Evolutionary conservation across 1,284 basidiomycete genomes (phyloP).

Genomic region (Irpex lacteus): DNA sequence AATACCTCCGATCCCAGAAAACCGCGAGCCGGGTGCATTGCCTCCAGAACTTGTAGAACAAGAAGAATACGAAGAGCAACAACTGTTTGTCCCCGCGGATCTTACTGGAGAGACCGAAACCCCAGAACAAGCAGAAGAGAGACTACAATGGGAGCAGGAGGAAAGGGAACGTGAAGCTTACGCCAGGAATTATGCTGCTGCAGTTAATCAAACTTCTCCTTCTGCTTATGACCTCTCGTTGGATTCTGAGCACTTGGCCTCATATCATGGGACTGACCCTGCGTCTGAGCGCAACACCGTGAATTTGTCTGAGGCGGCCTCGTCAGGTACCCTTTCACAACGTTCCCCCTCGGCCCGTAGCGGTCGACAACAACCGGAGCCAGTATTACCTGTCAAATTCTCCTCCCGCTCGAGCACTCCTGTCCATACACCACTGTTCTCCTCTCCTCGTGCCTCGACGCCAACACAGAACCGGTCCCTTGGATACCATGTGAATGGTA

Average conservation of each 20-base stretch:
- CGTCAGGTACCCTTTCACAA: neutral
- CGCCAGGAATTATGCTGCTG: slow-evolving; percentile 25
- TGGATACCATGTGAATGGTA: slow-evolving; percentile 34
- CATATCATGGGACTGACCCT: neutral
- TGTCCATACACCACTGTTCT: slow-evolving; percentile 15
- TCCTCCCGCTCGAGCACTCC: slow-evolving; percentile 11
- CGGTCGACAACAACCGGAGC: slow-evolving; percentile 13
- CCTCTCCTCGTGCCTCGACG: slow-evolving; percentile 22
- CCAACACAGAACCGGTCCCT: slow-evolving; percentile 27
- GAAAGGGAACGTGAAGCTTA: slow-evolving; percentile 35
- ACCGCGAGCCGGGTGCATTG: slow-evolving; percentile 49
- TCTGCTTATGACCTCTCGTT: slow-evolving; percentile 19
- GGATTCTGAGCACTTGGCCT: slow-evolving; percentile 9
- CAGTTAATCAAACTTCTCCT: slow-evolving; percentile 28
- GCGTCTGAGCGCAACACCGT: neutral
- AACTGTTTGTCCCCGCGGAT: slow-evolving; percentile 75
- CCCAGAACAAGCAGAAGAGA: slow-evolving; percentile 35
- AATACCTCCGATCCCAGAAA: slow-evolving; percentile 69
- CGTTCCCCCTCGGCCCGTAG: neutral
- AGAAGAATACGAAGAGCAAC: slow-evolving; percentile 56
- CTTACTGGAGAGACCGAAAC: slow-evolving; percentile 22
- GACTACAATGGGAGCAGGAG: slow-evolving; percentile 41
- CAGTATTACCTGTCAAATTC: neutral
- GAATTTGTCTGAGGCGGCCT: neutral
- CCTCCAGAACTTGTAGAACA: slow-evolving; percentile 51